Base-by-base conservation (phyloP, 352 stramenopile genomes). In the Globisporangium spiculum region DNA sequence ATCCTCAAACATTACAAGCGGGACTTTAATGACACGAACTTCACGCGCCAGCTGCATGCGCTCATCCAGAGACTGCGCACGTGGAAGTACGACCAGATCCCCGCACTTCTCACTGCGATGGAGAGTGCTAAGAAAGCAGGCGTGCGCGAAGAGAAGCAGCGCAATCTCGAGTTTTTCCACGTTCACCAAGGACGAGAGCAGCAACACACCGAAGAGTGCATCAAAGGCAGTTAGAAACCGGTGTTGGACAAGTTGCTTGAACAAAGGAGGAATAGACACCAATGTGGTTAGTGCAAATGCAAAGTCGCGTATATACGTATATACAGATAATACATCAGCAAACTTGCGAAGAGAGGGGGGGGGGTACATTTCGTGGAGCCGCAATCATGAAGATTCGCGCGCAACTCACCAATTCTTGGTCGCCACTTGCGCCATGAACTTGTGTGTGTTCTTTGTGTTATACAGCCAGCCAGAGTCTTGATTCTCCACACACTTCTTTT, bases 161-260 rank as follows among this genome's bases (percentile, higher is more conserved):
- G 82, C 20, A 92, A 90, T 65, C 79, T 92, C 55, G 84, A 92
- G 68, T 90, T 92, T 70, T 86, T 76, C 69, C 82, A 92, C 67
- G 73, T 86, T 2, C 76, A 83, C 27, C 52, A 63, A 61, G 27
- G 50, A 9, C 22, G 41, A 22, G 3, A 63, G n/a, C 32, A 59
- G 26, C 27, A 61, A 22, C 18, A 36, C 32, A 36, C 32, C 41
- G 54, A 27, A 22, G 26, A 41, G n/a, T 30, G 27, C 3, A n/a
- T 5, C 12, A 22, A n/a, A 34, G 7, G 3, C 27, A n/a, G 50
- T 58, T 8, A 34, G 52, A 36, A 34, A 8, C 12, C 24, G 16
- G 27, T 3, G 16, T 14, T 60, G 5, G 18, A 24, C 27, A 44
- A 48, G 14, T n/a, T n/a, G 41, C 41, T n/a, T 48, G 10, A 27